These are phyloP conservation scores for Amanita exitialis DNA, from an alignment of 768 basidiomycete genomes.

Conservation along the genomic window DNA sequence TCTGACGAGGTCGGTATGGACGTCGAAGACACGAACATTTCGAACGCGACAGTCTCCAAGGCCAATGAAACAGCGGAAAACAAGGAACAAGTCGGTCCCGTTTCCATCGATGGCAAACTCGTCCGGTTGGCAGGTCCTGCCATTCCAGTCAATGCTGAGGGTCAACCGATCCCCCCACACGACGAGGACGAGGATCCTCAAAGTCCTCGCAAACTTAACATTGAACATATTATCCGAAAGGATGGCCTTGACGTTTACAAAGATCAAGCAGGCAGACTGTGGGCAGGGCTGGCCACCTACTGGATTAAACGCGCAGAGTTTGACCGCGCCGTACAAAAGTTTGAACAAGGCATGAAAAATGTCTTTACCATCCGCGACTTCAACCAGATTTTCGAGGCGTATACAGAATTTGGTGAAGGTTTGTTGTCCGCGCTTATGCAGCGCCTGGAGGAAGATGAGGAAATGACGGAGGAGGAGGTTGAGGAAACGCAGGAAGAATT, in stretches of 20 bases:
- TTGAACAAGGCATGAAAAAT: slow-evolving; percentile 74
- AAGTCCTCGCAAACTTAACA: slow-evolving; percentile 63
- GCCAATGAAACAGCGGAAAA: slow-evolving; percentile 32
- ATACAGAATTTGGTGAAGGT: slow-evolving; percentile 88
- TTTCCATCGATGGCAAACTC: slow-evolving; percentile 48
- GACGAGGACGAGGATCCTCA: slow-evolving; percentile 81
- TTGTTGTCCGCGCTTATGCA: slow-evolving; percentile 88
- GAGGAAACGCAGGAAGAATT: slow-evolving; percentile 76
- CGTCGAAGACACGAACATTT: slow-evolving; percentile 58
- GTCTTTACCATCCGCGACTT: slow-evolving; percentile 96
- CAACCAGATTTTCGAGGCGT: slow-evolving; percentile 95
- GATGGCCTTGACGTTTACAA: slow-evolving; percentile 88
- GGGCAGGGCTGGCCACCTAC: slow-evolving; percentile 94
- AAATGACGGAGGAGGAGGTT: slow-evolving; percentile 70
- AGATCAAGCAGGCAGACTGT: slow-evolving; percentile 93
- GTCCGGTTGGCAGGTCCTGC: slow-evolving; percentile 67
- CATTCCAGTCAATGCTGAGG: slow-evolving; percentile 38
- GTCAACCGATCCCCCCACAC: slow-evolving; percentile 41
- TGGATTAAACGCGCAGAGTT: slow-evolving; percentile 98
- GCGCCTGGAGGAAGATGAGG: slow-evolving; percentile 73
- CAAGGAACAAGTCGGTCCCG: slow-evolving; percentile 21
- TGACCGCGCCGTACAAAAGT: slow-evolving; percentile 78
- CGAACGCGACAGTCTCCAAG: slow-evolving; percentile 40
- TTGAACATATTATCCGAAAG: slow-evolving; percentile 74
- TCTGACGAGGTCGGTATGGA: slow-evolving; percentile 91